A percentile compares a stretch with the other conserved stretches of the same genome.
Evolutionary conservation across 257 asterid species (phyloP).

Genomic region (Primulina tabacum): DNA sequence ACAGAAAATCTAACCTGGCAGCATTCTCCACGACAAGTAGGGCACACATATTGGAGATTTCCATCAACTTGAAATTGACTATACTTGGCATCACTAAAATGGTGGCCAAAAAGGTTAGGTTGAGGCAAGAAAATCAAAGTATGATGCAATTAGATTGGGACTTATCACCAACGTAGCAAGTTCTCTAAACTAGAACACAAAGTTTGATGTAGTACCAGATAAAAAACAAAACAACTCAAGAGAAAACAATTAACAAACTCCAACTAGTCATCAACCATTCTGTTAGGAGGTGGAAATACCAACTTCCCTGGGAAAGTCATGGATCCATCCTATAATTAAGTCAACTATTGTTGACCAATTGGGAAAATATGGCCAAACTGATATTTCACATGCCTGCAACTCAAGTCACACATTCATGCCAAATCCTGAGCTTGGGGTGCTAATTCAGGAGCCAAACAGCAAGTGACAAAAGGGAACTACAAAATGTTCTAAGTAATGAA

Average conservation of each 20-base stretch:
- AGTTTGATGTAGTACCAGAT: slow-evolving; percentile 1
- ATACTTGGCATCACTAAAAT: slow-evolving; percentile 74
- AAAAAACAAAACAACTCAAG: slow-evolving; percentile 1
- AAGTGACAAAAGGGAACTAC: too few relatives aligned
- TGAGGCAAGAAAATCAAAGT: slow-evolving; percentile 17
- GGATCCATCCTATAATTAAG: too few relatives aligned
- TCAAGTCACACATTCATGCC: too few relatives aligned
- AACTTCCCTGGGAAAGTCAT: background rate
- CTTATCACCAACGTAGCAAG: background rate
- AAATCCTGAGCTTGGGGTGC: too few relatives aligned
- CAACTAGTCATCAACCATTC: too few relatives aligned
- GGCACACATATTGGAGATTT: slow-evolving; percentile 84
- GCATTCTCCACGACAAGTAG: slow-evolving; percentile 93
- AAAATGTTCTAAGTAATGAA: too few relatives aligned
- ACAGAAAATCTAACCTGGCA: slow-evolving; percentile 49
- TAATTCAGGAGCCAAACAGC: too few relatives aligned
- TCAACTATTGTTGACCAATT: too few relatives aligned
- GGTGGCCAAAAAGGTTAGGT: slow-evolving; percentile 23
- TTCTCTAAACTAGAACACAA: background rate
- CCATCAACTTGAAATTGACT: slow-evolving; percentile 88
- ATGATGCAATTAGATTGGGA: slow-evolving; percentile 12
- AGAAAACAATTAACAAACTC: background rate
- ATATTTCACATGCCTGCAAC: too few relatives aligned
- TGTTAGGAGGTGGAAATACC: background rate
- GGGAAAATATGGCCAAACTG: too few relatives aligned